phyloP scores from a whole-genome alignment of 371 early-diverging fungal species.

The Mortierella sp. region DNA sequence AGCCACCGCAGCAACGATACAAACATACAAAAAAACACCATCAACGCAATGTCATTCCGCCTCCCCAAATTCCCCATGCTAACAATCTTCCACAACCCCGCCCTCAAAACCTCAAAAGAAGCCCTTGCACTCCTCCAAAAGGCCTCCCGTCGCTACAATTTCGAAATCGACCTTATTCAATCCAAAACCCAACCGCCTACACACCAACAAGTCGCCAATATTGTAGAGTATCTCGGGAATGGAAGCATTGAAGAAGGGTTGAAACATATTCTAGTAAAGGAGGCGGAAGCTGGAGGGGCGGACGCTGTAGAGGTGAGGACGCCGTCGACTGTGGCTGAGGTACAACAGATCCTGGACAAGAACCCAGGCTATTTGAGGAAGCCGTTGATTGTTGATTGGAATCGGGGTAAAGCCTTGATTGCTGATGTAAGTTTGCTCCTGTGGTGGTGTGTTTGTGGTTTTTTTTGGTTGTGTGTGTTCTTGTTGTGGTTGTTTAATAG shows the following conservation, averaged over 20 bases:
- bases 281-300: background rate
- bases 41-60: slow-evolving; percentile 57
- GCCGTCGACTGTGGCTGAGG: slow-evolving; percentile 23
- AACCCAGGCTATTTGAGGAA: slow-evolving; percentile 34
- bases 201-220: slow-evolving; percentile 14
- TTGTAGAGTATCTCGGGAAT: slow-evolving; percentile 25
- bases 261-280: background rate
- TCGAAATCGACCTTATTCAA: slow-evolving; percentile 27
- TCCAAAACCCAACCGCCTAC: slow-evolving; percentile 12
- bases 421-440: background rate
- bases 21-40: background rate
- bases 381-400: slow-evolving; percentile 51
- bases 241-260: slow-evolving; percentile 11
- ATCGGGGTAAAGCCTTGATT: slow-evolving; percentile 3
- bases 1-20: background rate
- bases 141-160: slow-evolving; percentile 8
- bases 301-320: background rate
- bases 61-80: slow-evolving; percentile 58
- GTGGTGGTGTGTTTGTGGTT: too few species aligned
- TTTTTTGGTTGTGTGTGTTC: too few species aligned
- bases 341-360: slow-evolving; percentile 23
- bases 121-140: slow-evolving; percentile 1
- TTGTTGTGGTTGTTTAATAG: background rate
- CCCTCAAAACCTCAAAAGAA: background rate
- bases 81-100: slow-evolving; percentile 59